A percentile compares a stretch with the other conserved stretches of the same genome.
Evolutionary conservation across 108 stramenopile species (phyloP).

Genomic region (Skeletonema potamos): DNA sequence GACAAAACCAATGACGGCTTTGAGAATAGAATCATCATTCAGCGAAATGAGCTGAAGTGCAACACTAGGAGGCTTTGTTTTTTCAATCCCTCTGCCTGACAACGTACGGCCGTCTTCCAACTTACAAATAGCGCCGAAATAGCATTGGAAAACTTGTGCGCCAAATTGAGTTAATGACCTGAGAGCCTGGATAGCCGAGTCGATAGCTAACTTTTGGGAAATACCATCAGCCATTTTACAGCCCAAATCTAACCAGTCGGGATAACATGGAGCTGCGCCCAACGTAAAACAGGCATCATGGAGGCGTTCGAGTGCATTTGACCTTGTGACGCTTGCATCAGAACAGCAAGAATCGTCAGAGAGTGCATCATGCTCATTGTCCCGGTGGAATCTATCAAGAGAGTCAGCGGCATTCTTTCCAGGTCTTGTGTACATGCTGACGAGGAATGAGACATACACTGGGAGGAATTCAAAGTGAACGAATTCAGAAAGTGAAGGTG

Average conservation of each 20-base stretch:
- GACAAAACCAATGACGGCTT: constrained; percentile 11
- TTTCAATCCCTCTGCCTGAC: background rate
- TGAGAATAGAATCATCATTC: constrained; percentile 21
- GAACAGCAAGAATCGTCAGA: constrained; percentile 41
- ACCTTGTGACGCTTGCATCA: constrained; percentile 13
- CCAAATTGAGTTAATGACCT: constrained; percentile 47
- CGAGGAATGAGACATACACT: constrained; percentile 55
- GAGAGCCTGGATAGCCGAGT: constrained; percentile 53
- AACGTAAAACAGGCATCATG: constrained; percentile 59
- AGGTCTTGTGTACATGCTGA: constrained; percentile 60
- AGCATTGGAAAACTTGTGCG: constrained; percentile 34
- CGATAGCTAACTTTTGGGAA: constrained; percentile 31
- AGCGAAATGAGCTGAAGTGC: constrained; percentile 27
- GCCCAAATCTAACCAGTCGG: constrained; percentile 76
- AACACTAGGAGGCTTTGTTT: background rate
- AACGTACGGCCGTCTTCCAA: background rate
- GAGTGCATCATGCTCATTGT: constrained; percentile 7
- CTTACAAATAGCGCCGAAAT: constrained; percentile 18
- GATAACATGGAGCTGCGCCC: constrained; percentile 76
- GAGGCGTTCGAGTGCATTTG: constrained; percentile 46
- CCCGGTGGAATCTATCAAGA: constrained; percentile 13
- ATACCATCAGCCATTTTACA: constrained; percentile 56
- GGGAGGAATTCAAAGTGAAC: constrained; percentile 53
- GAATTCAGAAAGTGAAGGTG: constrained; percentile 23
- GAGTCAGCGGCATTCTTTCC: constrained; percentile 36